Base-by-base conservation (phyloP, 148 eudicot genomes). In the Tetragonia tetragonoides region DNA sequence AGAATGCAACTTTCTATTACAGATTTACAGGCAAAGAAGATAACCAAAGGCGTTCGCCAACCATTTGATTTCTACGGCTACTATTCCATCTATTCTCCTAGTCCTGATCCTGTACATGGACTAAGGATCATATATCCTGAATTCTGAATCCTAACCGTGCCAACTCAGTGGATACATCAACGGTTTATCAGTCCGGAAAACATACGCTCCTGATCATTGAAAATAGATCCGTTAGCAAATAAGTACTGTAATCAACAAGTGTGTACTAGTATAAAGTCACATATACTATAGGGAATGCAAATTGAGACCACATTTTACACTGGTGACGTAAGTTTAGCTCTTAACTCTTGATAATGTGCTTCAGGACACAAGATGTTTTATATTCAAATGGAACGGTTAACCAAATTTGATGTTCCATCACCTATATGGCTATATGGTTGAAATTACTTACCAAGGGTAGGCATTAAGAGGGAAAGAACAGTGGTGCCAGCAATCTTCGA, bases 401-500 rank as follows among this genome's bases (percentile, higher is more conserved):
- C 5, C 3, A 28, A 28, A 28, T 28, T 28, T 28, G 5, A 28
- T 28, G 0, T 24, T 14, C 2, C 20, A 8, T 1, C 4, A 66
- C 0, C 11, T 17, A 10, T 46, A 24, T 12, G 34, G 34, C 34
- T 28, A 28, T 28, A 28, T 1, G 34, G 2, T 10, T 3, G 20
- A 9, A 64, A 3, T 54, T 3, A 81, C 83, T 72, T 81, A 92
- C 98, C 98, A 20, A 94, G 90, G 42, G 97, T 92, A 47, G 97
- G 98, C 98, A 94, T 92, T 7, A 92, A 75, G 69, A 92, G 9
- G 5, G 98, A 87, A 7, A 94, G 60, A 0, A 74, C 81, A 12
- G 77, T 10, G 9, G 78, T 80, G 66, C 90, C 97, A 70, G 79
- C 81, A 83, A 84, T 42, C 82, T 94, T 94, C 56, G 92, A 83